Evolutionary conservation across 768 basidiomycete genomes (phyloP), one percentile per base, ranked within the genome.

Genomic region (Naganishia friedmannii): DNA sequence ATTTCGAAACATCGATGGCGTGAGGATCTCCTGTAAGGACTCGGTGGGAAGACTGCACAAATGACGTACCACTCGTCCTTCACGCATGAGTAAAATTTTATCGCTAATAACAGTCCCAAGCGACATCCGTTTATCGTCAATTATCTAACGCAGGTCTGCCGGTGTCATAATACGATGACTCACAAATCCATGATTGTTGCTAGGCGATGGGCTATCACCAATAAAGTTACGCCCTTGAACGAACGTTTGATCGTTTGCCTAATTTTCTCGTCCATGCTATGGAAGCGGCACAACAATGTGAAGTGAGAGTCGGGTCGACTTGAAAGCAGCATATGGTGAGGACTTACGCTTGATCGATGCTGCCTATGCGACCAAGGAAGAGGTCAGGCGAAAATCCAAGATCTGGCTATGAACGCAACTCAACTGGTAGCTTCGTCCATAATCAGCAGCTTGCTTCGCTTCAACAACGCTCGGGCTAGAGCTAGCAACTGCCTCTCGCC

Each of bases 321-420:
- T 2, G 28, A 12, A 42, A 13, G 39, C 48, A 37, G 34, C 34
- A 37, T 37, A n/a, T n/a, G 8, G 7, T 17, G 2, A 29, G n/a
- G 17, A 45, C 39, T 45, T 13, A 45, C 60, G 39, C 60, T 46
- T 45, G 60, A 29, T 63, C 60, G 1, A 63, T 17, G 60, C 60
- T 63, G 29, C 60, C 86, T 88, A 74, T 86, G 85, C 77, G 88
- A 87, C 53, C 78, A 76, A n/a, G 63, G 69, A 2, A 78, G 77
- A 1, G 42, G 15, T 42, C 46, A 51, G 55, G n/a, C 48, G 57
- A 19, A 28, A 28, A 21, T 26, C 2, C 4, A 3, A 19, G n/a
- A 9, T 42, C 7, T 29, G 10, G 23, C 10, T 34, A 29, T 15
- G 1, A 29, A 29, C 2, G 8, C n/a, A 13, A 37, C 68, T 63